phyloP scores from a whole-genome alignment of 176 grass and related monocot genomes.

The Poa pratensis region DNA sequence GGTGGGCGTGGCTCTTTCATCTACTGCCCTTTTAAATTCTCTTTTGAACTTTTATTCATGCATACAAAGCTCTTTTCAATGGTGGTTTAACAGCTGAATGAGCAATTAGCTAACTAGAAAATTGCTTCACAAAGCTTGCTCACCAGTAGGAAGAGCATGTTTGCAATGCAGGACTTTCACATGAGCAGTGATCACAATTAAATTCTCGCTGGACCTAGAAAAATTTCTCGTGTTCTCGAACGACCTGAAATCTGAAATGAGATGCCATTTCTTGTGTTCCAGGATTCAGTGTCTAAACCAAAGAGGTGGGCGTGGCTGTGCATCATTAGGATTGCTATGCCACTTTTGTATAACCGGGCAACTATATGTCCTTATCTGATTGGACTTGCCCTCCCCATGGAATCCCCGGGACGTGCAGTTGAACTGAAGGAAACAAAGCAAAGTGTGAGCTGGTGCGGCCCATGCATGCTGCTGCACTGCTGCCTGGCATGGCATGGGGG shows the following conservation, averaged over 20 bases:
- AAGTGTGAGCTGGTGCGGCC: constrained; percentile 51
- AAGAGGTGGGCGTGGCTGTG: constrained; percentile 37
- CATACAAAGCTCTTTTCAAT: neutral
- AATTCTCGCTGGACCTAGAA: neutral
- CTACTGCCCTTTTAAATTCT: neutral
- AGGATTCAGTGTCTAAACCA: constrained; percentile 27
- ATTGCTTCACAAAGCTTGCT: constrained; percentile 33
- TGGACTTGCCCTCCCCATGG: constrained; percentile 45
- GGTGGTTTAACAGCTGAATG: constrained; percentile 28
- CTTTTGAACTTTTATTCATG: neutral
- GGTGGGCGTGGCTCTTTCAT: constrained; percentile 31
- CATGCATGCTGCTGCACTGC: constrained; percentile 47
- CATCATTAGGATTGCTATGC: constrained; percentile 45
- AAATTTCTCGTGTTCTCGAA: neutral
- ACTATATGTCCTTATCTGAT: constrained; percentile 42
- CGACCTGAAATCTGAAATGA: constrained; percentile 25
- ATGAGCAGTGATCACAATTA: neutral
- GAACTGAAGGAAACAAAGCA: constrained; percentile 48
- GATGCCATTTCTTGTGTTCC: neutral
- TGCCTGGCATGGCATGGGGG: constrained; percentile 34
- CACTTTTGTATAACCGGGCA: constrained; percentile 34
- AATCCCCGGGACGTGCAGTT: constrained; percentile 47
- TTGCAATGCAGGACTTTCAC: neutral
- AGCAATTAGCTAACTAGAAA: constrained; percentile 5
- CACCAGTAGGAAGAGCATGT: neutral